Base-by-base conservation (phyloP, 345 rosid genomes). In the Pseudoturritis turrita region DNA sequence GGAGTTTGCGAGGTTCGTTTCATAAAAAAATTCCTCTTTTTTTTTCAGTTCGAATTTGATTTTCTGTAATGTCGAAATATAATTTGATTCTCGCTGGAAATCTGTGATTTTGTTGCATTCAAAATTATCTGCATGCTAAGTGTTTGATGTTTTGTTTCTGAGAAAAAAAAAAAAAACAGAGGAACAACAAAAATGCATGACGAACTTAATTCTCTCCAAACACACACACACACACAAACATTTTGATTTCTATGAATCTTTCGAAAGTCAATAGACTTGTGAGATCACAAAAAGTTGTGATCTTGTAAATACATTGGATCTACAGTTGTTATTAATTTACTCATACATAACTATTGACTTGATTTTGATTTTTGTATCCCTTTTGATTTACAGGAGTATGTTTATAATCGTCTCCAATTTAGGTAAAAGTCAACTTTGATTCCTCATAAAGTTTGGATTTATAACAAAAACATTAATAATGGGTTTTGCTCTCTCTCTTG, bases 361-460 rank as follows among this genome's bases (percentile, higher is more conserved):
- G 36, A 14, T 59, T 70, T 39, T 14, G 47, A 2, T 41, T 21
- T 26, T 50, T 18, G n/a, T n/a, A n/a, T 35, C 56, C 19, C 36
- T 70, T 72, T 53, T 52, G 53, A 41, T 28, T 74, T 81, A 25
- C 90, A 95, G 97, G 99, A 95, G 78, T 95, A 91, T 69, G 99
- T 95, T 22, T 95, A 95, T 86, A 95, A 91, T 73, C 87, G 96
- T 71, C 96, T 95, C 7, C 83, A 89, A 22, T 91, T 95, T 82
- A 95, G 97, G 97, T 95, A 72, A 68, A 41, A 62, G 58, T 73
- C 64, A 54, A 51, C 56, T 63, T 57, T 18, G 4, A 28, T 57
- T 21, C 13, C 26, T 18, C 10, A 6, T 13, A 22, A 2, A 0
- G 11, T 31, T 50, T 28, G 43, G 62, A 37, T 39, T 25, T 67